Base-by-base conservation (phyloP, 495 filamentous ascomycete genomes). In the Talaromyces borbonicus region DNA sequence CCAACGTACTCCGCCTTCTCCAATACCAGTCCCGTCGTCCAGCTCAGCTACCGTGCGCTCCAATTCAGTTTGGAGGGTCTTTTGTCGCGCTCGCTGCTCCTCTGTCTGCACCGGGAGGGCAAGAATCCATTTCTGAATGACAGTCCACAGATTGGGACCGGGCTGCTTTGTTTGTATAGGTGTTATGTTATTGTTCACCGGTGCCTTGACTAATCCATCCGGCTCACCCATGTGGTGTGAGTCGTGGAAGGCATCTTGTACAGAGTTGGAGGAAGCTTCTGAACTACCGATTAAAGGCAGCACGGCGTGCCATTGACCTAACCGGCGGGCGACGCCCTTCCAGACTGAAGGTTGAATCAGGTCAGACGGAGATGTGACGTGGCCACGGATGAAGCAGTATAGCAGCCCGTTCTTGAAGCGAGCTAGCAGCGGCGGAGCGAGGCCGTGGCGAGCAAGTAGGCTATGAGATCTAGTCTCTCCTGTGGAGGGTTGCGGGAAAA, bases 361-460 rank as follows among this genome's bases (percentile, higher is more conserved):
- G 60, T 97, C 89, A 50, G 78, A 73, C 29, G 92, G 84, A 23
- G 80, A 75, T 51, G 87, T 88, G 45, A 85, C 81, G 35, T 72
- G 74, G 30, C 92, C 92, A 30, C 73, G 79, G 24, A 96, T 84
- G 63, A 86, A 99, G 46, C 83, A 77, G 67, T 99, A 99, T 48
- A 97, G 75, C 56, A 99, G 83, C 48, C 92, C 92, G 61, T 99
- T 99, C 47, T 89, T 74, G 72, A 99, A 99, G 48, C 89, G 85
- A 9, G 89, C 93, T 38, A 97, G 74, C 4, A 99, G 72, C 31
- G 82, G 72, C 36, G 92, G 93, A 7, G 92, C 92, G 36, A 97
- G 79, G 57, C 79, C 77, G 55, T 84, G 69, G 52, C 75, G 78
- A 58, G 87, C 85, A 39, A 97, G 79, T 24, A 92, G 73, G 39